Conservation (phyloP, 352 stramenopile species). For the Thraustochytrium sp. region DNA sequence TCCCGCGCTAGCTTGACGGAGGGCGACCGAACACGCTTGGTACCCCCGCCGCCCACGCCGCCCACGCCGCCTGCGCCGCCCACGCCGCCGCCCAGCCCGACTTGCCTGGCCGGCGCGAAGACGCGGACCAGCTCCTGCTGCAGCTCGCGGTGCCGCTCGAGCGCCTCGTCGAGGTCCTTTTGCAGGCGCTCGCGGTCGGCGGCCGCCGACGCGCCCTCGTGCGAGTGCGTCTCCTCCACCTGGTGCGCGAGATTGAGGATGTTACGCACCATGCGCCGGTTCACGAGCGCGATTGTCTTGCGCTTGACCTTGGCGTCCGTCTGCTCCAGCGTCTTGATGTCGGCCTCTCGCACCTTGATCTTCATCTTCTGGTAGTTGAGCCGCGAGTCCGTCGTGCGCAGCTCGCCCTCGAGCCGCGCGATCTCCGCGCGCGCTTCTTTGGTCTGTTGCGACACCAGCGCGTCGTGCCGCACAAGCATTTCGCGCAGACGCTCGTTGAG, state of each 20-base stretch:
- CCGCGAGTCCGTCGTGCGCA: background rate
- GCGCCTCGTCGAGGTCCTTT: background rate
- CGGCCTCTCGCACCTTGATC: background rate
- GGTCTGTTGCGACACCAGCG: background rate
- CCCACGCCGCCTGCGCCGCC: no score
- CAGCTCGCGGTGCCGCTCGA: background rate
- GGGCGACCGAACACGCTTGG: no score
- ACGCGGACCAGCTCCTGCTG: constrained; percentile 3
- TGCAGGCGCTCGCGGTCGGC: background rate
- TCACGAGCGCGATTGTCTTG: constrained; percentile 19
- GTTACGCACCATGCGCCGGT: constrained; percentile 22
- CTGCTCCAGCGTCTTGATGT: background rate
- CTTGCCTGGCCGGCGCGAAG: background rate
- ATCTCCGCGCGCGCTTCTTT: background rate
- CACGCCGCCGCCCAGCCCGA: no score
- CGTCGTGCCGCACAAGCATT: background rate
- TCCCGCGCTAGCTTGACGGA: no score
- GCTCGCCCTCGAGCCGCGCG: background rate
- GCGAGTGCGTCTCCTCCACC: background rate
- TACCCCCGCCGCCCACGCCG: no score
- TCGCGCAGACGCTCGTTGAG: background rate
- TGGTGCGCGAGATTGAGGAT: background rate
- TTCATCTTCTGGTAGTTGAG: constrained; percentile 38
- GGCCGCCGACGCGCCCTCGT: background rate
- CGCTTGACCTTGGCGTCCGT: background rate